Evolutionary conservation across 208 protist species (phyloP).

Genomic region (Leishmania martiniquensis): DNA sequence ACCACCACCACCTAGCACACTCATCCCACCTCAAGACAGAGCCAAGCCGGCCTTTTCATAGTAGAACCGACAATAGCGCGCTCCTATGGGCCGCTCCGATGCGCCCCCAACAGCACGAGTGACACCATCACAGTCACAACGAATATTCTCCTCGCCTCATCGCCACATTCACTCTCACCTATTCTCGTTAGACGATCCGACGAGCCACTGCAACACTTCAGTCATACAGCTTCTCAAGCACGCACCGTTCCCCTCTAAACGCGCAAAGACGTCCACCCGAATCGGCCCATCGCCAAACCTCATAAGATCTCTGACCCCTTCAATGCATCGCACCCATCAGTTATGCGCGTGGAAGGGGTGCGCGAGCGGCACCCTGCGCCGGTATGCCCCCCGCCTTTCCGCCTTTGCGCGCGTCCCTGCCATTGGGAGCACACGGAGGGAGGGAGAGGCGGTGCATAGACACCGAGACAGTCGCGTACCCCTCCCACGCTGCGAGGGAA

Average conservation of each 20-base stretch:
- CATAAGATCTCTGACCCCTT: slow-evolving; percentile 24
- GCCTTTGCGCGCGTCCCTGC: too few species aligned
- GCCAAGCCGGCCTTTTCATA: background rate
- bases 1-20: background rate
- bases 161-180: background rate
- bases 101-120: background rate
- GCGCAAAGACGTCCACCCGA: background rate
- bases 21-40: background rate
- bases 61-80: background rate
- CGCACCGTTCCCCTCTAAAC: background rate
- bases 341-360: background rate
- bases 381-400: too few species aligned
- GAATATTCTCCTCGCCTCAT: background rate
- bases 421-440: background rate
- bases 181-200: background rate
- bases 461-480: background rate
- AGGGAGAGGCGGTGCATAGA: background rate
- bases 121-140: background rate
- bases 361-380: too few species aligned
- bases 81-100: background rate
- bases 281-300: too few species aligned
- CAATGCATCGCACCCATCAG: slow-evolving; percentile 27
- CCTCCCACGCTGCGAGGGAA: background rate
- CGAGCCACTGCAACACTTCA: background rate
- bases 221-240: background rate